A percentile compares a stretch with the other conserved stretches of the same genome.
Conservation (phyloP, 2,329 filamentous ascomycete genomes). For the Cordyceps militaris region DNA sequence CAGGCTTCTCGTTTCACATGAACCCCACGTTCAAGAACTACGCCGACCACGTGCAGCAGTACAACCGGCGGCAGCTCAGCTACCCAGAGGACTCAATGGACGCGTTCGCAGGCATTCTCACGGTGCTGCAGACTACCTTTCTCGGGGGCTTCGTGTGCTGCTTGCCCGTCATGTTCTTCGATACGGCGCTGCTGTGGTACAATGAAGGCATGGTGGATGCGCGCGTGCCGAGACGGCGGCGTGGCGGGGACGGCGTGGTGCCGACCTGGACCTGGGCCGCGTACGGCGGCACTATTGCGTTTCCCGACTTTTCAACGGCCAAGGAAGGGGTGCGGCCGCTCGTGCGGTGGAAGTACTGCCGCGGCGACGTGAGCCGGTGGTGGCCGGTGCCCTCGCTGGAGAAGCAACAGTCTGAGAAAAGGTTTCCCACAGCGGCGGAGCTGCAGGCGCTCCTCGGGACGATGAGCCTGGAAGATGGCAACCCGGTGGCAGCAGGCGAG, state of each 20-base stretch:
- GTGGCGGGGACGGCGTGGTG: background rate
- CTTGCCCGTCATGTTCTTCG: conserved; percentile 13
- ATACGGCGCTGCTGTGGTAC: conserved; percentile 12
- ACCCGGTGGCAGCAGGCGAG: background rate
- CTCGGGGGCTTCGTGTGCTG: conserved; percentile 11
- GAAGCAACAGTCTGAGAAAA: conserved; percentile 7
- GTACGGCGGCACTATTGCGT: background rate
- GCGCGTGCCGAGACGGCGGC: background rate
- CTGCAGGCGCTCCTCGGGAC: background rate
- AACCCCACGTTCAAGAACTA: conserved; percentile 4
- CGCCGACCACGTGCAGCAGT: conserved; percentile 4
- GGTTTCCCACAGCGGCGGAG: background rate
- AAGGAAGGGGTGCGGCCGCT: conserved; percentile 9
- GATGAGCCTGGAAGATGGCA: conserved; percentile 1
- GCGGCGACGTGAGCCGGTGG: background rate
- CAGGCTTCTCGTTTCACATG: conserved; percentile 5
- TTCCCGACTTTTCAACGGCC: conserved; percentile 7
- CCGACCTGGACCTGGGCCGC: conserved; percentile 8
- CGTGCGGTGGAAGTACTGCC: conserved; percentile 11
- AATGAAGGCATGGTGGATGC: conserved; percentile 1
- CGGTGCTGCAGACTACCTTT: conserved; percentile 10
- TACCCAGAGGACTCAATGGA: conserved; percentile 10
- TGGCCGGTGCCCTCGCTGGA: conserved; percentile 1
- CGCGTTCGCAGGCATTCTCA: conserved; percentile 13
- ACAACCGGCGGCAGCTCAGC: conserved; percentile 8